Evolutionary conservation across 176 grass and related monocot species (phyloP), one percentile per base, ranked within the genome.

Genomic region (Oryza meridionalis): DNA sequence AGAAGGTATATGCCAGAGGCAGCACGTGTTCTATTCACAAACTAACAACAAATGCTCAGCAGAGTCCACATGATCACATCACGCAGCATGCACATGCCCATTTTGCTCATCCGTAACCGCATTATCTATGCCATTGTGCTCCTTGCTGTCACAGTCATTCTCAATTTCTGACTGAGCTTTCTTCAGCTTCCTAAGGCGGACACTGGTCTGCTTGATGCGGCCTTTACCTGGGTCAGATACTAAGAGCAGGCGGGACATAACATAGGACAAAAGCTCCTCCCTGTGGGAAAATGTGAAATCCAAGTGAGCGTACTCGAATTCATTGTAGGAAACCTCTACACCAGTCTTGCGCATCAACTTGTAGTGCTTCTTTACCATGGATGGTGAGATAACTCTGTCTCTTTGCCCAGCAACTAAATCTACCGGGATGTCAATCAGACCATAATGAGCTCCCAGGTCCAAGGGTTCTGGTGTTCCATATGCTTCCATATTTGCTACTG

Each of bases 211-310:
- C 70, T 90, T 89, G 40, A 68, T 67, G 25, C 44, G 79, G 37
- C 82, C 70, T 84, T 94, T 86, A 78, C 87, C 32, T 0, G 84
- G 50, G 26, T 86, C 81, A 14, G 68, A 75, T 6, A 86, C 86
- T 64, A 90, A 73, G 49, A 80, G 69, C 29, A 97, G 86, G 16
- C 90, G 85, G 46, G 88, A 91, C 95, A 94, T 97, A 6, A 97
- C 92, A 83, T 97, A 94, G 15, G 92, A 89, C 82, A 97, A 85
- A 72, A 97, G 91, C 86, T 97, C 95, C 82, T 94, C 92, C 67
- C 92, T 87, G 26, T 97, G 95, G 10, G 95, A 95, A 73, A 98
- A 95, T 66, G 96, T 98, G 85, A 98, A 98, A 88, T 98, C 96
- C 89, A 98, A 86, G 81, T 98, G 96, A 3, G 96, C 96, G 29